Evolutionary conservation across 768 basidiomycete species (phyloP).

Genomic region (Psilocybe sp.): DNA sequence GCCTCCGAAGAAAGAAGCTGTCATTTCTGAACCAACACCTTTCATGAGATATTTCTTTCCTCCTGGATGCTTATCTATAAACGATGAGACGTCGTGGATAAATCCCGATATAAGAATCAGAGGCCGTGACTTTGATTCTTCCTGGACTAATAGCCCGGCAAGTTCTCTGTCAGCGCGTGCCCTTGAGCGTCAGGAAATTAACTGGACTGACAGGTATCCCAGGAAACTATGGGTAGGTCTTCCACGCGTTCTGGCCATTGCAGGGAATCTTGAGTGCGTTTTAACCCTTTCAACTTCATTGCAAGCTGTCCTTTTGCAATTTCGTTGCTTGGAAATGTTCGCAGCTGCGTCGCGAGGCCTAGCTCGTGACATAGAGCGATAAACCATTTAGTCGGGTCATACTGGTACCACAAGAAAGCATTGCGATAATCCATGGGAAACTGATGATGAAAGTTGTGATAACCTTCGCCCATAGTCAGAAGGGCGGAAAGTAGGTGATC

Average conservation of each 20-base stretch:
- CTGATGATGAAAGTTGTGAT: slow-evolving; percentile 90
- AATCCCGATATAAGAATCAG: slow-evolving; percentile 81
- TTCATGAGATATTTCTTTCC: slow-evolving; percentile 56
- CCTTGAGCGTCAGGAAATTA: not conserved
- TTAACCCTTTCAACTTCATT: slow-evolving; percentile 80
- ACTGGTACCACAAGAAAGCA: slow-evolving; percentile 79
- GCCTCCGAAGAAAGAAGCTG: slow-evolving; percentile 80
- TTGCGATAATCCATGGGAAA: slow-evolving; percentile 88
- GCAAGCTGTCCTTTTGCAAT: slow-evolving; percentile 77
- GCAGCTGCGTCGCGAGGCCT: slow-evolving; percentile 78
- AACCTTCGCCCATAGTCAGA: slow-evolving; percentile 84
- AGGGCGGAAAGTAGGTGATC: slow-evolving; percentile 82
- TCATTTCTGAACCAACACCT: slow-evolving; percentile 79
- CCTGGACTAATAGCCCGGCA: slow-evolving; percentile 45
- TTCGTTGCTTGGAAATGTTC: slow-evolving; percentile 86
- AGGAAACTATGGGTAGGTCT: slow-evolving; percentile 72
- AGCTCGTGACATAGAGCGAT: slow-evolving; percentile 61
- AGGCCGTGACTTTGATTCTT: slow-evolving; percentile 60
- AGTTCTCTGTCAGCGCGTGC: not conserved
- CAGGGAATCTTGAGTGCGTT: slow-evolving; percentile 58
- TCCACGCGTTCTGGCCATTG: slow-evolving; percentile 57
- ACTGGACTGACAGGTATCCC: slow-evolving; percentile 69
- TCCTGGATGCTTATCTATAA: slow-evolving; percentile 79
- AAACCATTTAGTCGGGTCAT: slow-evolving; percentile 96
- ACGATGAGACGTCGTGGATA: slow-evolving; percentile 79